Evolutionary conservation across 2,329 filamentous ascomycete genomes (phyloP).

Genomic region (Nigrograna mackinnonii): DNA sequence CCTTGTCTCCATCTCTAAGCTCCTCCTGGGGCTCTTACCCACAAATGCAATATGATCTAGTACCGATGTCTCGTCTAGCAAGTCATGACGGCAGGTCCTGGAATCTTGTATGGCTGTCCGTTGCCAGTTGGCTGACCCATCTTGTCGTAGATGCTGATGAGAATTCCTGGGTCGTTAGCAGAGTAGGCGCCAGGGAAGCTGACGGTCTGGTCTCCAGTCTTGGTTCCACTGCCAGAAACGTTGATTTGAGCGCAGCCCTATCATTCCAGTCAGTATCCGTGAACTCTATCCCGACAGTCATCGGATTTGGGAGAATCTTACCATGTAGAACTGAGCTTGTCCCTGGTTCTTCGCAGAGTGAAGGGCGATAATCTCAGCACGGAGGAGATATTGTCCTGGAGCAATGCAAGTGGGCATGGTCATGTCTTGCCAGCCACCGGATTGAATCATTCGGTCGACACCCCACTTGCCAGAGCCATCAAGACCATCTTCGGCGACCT

Average conservation of each 20-base stretch:
- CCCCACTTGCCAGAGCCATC: conserved; percentile 49
- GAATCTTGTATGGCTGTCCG: conserved; percentile 20
- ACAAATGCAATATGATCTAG: too few relatives aligned
- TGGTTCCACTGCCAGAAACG: conserved; percentile 28
- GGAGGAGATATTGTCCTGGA: conserved; percentile 40
- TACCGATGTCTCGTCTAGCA: too few relatives aligned
- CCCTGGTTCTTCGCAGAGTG: conserved; percentile 33
- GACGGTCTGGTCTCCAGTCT: conserved; percentile 36
- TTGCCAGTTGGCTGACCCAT: conserved; percentile 16
- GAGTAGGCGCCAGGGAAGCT: conserved; percentile 47
- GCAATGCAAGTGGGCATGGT: conserved; percentile 27
- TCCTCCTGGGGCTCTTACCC: too few relatives aligned
- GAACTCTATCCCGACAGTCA: too few relatives aligned
- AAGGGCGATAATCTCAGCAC: conserved; percentile 46
- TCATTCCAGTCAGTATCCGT: not conserved
- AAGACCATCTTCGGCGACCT: conserved; percentile 46
- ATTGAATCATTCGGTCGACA: conserved; percentile 53
- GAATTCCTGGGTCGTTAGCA: conserved; percentile 30
- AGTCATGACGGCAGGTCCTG: conserved; percentile 15
- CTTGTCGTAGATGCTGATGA: conserved; percentile 20
- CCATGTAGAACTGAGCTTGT: conserved; percentile 42
- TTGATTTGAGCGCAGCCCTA: conserved; percentile 43
- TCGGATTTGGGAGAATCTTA: conserved; percentile 1
- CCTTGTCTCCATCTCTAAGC: too few relatives aligned
- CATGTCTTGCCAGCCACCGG: conserved; percentile 50